phyloP scores from a whole-genome alignment of 148 eudicot genomes.

The Rheum nobile region DNA sequence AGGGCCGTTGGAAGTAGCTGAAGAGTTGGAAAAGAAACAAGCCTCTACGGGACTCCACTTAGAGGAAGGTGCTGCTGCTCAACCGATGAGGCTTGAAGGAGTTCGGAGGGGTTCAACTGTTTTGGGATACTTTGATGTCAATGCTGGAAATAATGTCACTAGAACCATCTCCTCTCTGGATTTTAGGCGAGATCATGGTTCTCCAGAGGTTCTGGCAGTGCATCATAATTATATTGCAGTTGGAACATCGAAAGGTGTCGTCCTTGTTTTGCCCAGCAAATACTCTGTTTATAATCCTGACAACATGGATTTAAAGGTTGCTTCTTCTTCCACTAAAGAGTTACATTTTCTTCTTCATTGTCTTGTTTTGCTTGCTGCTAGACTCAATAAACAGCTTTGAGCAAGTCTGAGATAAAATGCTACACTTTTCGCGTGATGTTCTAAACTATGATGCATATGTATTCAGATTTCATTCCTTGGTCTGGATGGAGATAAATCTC shows the following conservation, averaged over 20 bases:
- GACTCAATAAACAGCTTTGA: background rate
- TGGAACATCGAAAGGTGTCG: slow-evolving; percentile 70
- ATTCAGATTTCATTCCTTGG: slow-evolving; percentile 72
- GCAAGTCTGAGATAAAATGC: background rate
- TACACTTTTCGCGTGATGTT: background rate
- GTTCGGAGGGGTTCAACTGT: slow-evolving; percentile 59
- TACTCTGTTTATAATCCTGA: slow-evolving; percentile 65
- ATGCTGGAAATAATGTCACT: slow-evolving; percentile 51
- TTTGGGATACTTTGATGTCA: slow-evolving; percentile 66
- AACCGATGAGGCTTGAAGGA: slow-evolving; percentile 96
- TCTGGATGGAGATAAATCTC: slow-evolving; percentile 65
- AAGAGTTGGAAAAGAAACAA: slow-evolving; percentile 76
- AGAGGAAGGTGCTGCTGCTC: slow-evolving; percentile 85
- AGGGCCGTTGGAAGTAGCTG: slow-evolving; percentile 67
- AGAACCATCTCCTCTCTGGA: slow-evolving; percentile 52
- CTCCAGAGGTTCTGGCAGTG: slow-evolving; percentile 59
- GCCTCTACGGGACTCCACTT: slow-evolving; percentile 63
- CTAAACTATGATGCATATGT: slow-evolving; percentile 5
- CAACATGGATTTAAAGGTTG: slow-evolving; percentile 76
- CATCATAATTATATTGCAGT: slow-evolving; percentile 72
- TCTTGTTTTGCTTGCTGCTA: background rate
- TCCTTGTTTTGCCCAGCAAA: slow-evolving; percentile 71
- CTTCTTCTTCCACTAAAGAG: slow-evolving; percentile 9
- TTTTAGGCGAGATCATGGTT: slow-evolving; percentile 73
- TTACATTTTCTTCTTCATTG: background rate